These are phyloP conservation scores for Phoma sp. DNA, from an alignment of 2,329 filamentous ascomycete genomes.

Conservation along the genomic window DNA sequence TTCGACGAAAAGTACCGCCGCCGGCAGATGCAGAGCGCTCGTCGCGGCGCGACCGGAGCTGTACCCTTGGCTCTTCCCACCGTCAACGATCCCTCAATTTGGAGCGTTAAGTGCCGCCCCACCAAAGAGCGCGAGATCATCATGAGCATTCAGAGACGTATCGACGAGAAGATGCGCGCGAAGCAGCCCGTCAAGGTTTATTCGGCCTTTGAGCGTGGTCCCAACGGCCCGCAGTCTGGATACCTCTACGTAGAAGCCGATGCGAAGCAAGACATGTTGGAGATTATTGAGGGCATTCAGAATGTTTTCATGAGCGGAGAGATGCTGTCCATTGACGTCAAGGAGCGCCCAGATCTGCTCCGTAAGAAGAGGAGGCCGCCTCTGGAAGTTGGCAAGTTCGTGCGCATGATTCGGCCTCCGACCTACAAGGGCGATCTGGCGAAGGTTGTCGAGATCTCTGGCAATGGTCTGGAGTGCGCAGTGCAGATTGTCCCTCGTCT, in stretches of 20 bases:
- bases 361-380: conserved; percentile 82
- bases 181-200: conserved; percentile 85
- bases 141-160: conserved; percentile 84
- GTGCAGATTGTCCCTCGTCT: conserved; percentile 88
- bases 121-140: conserved; percentile 95
- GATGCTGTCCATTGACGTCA: conserved; percentile 88
- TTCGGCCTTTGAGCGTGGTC: conserved; percentile 86
- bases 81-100: conserved; percentile 95
- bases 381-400: conserved; percentile 87
- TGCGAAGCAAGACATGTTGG: conserved; percentile 82
- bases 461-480: conserved; percentile 87
- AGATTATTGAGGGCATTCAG: conserved; percentile 81
- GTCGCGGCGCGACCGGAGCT: conserved; percentile 38
- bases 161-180: conserved; percentile 78
- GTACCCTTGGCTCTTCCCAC: conserved; percentile 77
- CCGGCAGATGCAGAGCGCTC: conserved; percentile 53
- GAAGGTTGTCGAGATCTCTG: conserved; percentile 89
- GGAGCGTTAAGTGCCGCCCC: conserved; percentile 90
- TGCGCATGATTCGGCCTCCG: conserved; percentile 79
- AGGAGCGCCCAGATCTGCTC: conserved; percentile 97
- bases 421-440: conserved; percentile 90
- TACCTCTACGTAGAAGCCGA: conserved; percentile 95
- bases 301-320: conserved; percentile 90
- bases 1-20: conserved; percentile 88
- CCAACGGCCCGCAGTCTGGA: conserved; percentile 79